Conservation (phyloP, 1,139 yeast genomes). For the Yamadazyma spencermartinsiae region DNA sequence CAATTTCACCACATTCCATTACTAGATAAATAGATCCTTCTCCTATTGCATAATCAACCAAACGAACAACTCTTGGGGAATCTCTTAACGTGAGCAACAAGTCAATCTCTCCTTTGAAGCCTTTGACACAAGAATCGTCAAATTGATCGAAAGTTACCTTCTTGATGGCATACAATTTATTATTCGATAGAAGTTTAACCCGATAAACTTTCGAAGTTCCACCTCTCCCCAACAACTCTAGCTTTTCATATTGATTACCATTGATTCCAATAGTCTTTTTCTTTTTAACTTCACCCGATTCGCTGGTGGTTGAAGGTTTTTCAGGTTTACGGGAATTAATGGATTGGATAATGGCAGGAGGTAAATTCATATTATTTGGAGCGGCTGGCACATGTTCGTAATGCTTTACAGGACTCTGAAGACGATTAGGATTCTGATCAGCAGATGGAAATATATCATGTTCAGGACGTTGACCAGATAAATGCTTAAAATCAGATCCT, state of each 20-base stretch:
- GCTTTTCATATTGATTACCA: conserved; percentile 65
- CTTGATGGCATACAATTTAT: conserved; percentile 74
- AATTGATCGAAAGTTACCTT: conserved; percentile 79
- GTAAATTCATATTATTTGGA: conserved; percentile 6
- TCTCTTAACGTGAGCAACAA: conserved; percentile 60
- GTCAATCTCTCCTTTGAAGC: conserved; percentile 89
- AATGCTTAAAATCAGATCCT: neutral
- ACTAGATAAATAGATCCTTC: conserved; percentile 68
- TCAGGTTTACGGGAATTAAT: conserved; percentile 15
- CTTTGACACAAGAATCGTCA: conserved; percentile 69
- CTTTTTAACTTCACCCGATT: conserved; percentile 14
- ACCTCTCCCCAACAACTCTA: conserved; percentile 85
- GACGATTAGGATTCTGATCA: too few species aligned
- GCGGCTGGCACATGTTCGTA: neutral
- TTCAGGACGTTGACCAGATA: too few species aligned
- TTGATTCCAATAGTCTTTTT: conserved; percentile 46
- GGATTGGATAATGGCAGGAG: conserved; percentile 17
- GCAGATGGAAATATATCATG: too few species aligned
- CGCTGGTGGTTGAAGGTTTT: conserved; percentile 2
- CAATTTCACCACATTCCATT: conserved; percentile 96
- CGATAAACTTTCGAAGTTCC: conserved; percentile 93
- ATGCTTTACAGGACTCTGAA: too few species aligned
- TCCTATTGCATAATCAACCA: conserved; percentile 71
- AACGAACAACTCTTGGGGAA: conserved; percentile 72
- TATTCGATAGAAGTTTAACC: conserved; percentile 56